Base-by-base conservation (phyloP, 2,329 filamentous ascomycete genomes). In the Nothophaeocryptopus gaeumannii region DNA sequence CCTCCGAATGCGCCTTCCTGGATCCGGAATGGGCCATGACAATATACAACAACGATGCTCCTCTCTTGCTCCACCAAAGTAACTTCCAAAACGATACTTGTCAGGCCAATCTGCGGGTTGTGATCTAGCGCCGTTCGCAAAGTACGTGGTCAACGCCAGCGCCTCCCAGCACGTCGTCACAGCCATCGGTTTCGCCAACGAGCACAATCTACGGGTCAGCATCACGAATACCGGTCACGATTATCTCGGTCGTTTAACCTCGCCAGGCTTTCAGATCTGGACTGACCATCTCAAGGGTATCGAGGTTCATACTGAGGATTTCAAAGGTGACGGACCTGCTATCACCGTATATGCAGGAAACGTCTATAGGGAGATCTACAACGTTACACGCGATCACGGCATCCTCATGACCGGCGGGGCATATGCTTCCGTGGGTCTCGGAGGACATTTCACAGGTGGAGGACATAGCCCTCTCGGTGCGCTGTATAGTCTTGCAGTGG, bases 181-280 rank as follows among this genome's bases (percentile, higher is more conserved):
- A 2, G 44, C 36, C 5, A 35, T 51, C 20, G 13, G 14, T 11
- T 51, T 51, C 26, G 49, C 49, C 10, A 36, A 41, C 14, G 13
- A 72, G 8, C 64, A 76, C 54, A 78, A 77, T 56, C 66, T 82
- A 36, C 74, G 79, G 2, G 59, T 82, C 0, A 67, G 80, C 2
- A 54, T 72, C 11, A 62, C 66, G 5, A 72, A 72, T 53, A 73
- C 69, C 0, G 71, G 72, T 2, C 72, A 75, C 15, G 33, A 50
- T 56, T 42, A 40, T 13, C 38, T 32, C 31, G 39, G 39, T 8
- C 26, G 33, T 2, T 31, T 15, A 3, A 37, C 20, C 2, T 48
- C 26, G 2, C 13, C 16, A 39, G 32, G 29, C 3, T 34, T 48
- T 12, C 37, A 42, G 13, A 37, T 42, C 29, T 48, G 45, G 45